Conservation (phyloP, 2,329 filamentous ascomycete genomes). For the Alternaria atra region DNA sequence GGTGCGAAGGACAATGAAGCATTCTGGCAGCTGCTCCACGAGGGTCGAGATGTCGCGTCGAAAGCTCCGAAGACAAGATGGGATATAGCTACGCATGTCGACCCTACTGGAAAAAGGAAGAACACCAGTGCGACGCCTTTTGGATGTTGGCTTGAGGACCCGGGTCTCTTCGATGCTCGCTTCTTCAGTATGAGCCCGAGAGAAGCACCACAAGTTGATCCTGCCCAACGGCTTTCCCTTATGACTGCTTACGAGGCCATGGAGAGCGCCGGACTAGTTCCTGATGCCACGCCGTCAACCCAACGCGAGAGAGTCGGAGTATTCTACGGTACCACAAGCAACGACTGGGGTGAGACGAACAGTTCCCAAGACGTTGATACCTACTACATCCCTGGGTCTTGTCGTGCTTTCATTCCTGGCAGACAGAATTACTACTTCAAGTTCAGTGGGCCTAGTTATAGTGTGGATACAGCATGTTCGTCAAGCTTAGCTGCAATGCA, state of each 20-base stretch:
- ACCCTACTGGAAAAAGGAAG: conserved; percentile 22
- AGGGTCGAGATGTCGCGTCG: conserved; percentile 37
- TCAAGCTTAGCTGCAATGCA: conserved; percentile 31
- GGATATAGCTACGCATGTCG: conserved; percentile 7
- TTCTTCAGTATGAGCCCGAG: too few relatives aligned
- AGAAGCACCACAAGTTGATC: conserved; percentile 24
- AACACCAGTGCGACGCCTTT: conserved; percentile 23
- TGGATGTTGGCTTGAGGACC: conserved; percentile 30
- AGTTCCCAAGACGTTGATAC: conserved; percentile 54
- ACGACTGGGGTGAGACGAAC: conserved; percentile 43
- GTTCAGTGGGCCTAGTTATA: conserved; percentile 49
- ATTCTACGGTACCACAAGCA: conserved; percentile 43
- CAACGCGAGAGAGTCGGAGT: conserved; percentile 39
- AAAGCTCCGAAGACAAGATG: conserved; percentile 10
- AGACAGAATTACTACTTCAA: conserved; percentile 54
- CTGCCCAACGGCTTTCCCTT: conserved; percentile 27
- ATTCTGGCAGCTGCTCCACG: conserved; percentile 45
- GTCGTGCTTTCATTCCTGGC: conserved; percentile 62
- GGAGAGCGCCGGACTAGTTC: conserved; percentile 33
- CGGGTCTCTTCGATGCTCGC: too few relatives aligned
- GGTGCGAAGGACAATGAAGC: conserved; percentile 32
- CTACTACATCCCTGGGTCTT: conserved; percentile 62
- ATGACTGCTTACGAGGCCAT: conserved; percentile 35
- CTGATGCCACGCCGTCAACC: conserved; percentile 39
- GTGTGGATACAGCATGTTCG: conserved; percentile 48